Percentiles rank a stretch among this genome's conserved stretches.
Conservation (phyloP, 2,329 filamentous ascomycete species). For the Ilyonectria robusta region DNA sequence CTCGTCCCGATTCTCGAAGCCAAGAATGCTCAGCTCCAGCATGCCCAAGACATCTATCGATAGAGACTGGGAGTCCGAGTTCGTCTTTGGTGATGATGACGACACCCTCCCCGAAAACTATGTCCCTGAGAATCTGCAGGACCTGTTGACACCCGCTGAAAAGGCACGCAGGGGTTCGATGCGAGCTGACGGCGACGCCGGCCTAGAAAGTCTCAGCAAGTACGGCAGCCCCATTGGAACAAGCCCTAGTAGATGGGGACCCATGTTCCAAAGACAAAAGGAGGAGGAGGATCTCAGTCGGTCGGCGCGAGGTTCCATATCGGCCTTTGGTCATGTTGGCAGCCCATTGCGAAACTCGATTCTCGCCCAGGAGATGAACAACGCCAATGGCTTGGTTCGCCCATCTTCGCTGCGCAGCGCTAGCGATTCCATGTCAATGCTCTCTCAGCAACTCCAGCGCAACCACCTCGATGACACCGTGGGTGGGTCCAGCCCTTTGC, state of each 20-base stretch:
- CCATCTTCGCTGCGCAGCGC: slow-evolving; percentile 57
- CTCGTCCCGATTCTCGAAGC: slow-evolving; percentile 76
- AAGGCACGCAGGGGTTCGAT: slow-evolving; percentile 75
- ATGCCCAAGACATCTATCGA: slow-evolving; percentile 75
- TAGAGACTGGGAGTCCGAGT: slow-evolving; percentile 75
- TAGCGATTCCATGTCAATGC: slow-evolving; percentile 69
- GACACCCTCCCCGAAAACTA: slow-evolving; percentile 66
- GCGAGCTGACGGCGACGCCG: slow-evolving; percentile 67
- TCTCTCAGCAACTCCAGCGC: slow-evolving; percentile 74
- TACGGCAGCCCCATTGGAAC: slow-evolving; percentile 73
- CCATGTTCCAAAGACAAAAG: slow-evolving; percentile 72
- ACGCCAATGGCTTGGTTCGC: slow-evolving; percentile 57
- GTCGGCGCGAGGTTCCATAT: slow-evolving; percentile 56
- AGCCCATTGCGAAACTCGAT: slow-evolving; percentile 76
- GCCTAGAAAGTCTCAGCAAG: slow-evolving; percentile 65
- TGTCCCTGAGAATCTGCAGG: slow-evolving; percentile 79
- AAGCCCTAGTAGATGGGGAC: slow-evolving; percentile 74
- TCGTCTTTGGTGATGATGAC: slow-evolving; percentile 87
- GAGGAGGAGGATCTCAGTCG: slow-evolving; percentile 67
- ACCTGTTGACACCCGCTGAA: slow-evolving; percentile 76
- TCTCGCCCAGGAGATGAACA: slow-evolving; percentile 67
- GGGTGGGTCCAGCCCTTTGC: slow-evolving; percentile 61
- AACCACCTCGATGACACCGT: slow-evolving; percentile 67
- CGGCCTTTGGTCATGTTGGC: slow-evolving; percentile 77
- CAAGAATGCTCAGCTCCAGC: slow-evolving; percentile 79